Base-by-base conservation (phyloP, 2,329 filamentous ascomycete genomes). In the Byssoonygena ceratinophila region DNA sequence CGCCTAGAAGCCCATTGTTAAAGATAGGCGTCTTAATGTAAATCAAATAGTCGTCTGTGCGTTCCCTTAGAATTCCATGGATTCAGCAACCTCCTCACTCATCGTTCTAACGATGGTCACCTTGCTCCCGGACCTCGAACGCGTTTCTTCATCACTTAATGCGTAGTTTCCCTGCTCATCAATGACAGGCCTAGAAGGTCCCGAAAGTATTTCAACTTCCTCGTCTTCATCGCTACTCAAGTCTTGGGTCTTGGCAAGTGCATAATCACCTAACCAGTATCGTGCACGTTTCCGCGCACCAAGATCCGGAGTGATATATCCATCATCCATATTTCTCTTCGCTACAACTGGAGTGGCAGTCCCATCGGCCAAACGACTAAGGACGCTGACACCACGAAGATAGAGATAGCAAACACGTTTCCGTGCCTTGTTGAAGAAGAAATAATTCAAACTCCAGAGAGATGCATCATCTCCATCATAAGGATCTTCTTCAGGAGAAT, bases 371-470 rank as follows among this genome's bases (percentile, higher is more conserved):
- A 85, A 63, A 85, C 82, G 60, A 84, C 84, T 54, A 81, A 91
- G 64, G 6, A 73, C 72, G n/a, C 72, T 74, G 43, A 96, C 81
- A n/a, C 87, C 90, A 56, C 91, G 84, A 43, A 96, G 80, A 64
- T 96, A 94, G 43, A 98, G 74, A 66, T 98, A 98, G 55, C 88
- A 90, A 16, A 98, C 91, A 39, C 92, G 82, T 74, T 97, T 97
- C 64, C 84, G 79, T 23, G 83, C 76, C 63, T 91, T 91, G 75
- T 94, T 96, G 78, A 96, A 97, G 69, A 97, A 94, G 74, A 98
- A 95, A 70, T 94, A 96, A 68, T 97, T 90, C 57, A 90, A 77
- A 46, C 87, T 89, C 91, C 91, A 98, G 57, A 98, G 90, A 8
- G 90, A 85, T 56, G 87, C 87, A 64, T 96, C 89, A 56, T 95